These are phyloP conservation scores for Echria macrotheca DNA, from an alignment of 495 filamentous ascomycete genomes.

Conservation along the genomic window DNA sequence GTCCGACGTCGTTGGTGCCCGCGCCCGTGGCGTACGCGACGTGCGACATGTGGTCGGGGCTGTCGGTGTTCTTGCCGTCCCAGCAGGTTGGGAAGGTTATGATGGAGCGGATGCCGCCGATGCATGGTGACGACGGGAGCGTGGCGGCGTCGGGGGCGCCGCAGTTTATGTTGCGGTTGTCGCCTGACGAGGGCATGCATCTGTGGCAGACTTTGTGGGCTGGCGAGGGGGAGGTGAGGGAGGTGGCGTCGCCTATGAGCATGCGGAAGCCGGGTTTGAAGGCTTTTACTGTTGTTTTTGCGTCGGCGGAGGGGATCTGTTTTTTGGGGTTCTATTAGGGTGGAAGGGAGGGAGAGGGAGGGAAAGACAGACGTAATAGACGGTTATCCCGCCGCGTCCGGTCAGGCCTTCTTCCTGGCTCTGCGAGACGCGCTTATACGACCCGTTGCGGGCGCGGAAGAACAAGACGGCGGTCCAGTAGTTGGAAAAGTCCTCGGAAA, in stretches of 20 bases:
- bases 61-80: slow-evolving; percentile 24
- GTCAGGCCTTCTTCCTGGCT: neutral
- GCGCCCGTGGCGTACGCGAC: slow-evolving; percentile 28
- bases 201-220: slow-evolving; percentile 34
- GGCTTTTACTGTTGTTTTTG: slow-evolving; percentile 31
- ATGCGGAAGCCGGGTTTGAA: slow-evolving; percentile 60
- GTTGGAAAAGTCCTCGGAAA: slow-evolving; percentile 30
- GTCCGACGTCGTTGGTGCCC: slow-evolving; percentile 21
- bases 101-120: slow-evolving; percentile 31
- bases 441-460: slow-evolving; percentile 30
- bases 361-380: slow-evolving; percentile 36
- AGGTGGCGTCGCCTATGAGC: slow-evolving; percentile 57
- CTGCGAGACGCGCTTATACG: slow-evolving; percentile 32
- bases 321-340: no score
- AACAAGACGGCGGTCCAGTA: slow-evolving; percentile 37
- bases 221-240: slow-evolving; percentile 19
- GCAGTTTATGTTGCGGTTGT: slow-evolving; percentile 15
- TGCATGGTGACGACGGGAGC: slow-evolving; percentile 27
- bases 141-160: slow-evolving; percentile 19
- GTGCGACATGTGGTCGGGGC: slow-evolving; percentile 32
- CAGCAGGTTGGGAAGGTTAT: slow-evolving; percentile 25
- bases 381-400: slow-evolving; percentile 32
- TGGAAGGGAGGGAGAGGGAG: no score
- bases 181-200: slow-evolving; percentile 20
- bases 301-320: slow-evolving; percentile 26